Evolutionary conservation across 2,329 filamentous ascomycete species (phyloP), one percentile per base, ranked within the genome.

Genomic region (Cladophialophora chaetospira): DNA sequence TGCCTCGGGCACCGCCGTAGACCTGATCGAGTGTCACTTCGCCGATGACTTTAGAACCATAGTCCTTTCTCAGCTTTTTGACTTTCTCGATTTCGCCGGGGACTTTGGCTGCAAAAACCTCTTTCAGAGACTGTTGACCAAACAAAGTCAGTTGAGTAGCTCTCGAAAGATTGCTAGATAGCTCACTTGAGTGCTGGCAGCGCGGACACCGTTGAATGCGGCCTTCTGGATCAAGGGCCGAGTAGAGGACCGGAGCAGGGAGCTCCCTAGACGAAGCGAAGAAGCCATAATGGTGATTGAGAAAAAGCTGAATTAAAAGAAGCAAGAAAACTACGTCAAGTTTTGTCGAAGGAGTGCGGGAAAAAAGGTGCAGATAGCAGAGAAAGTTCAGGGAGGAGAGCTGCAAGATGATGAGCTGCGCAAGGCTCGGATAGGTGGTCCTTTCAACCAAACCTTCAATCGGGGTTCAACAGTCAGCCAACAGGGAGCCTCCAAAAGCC

Each of bases 21-120:
- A 96, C 94, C 82, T 99, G 94, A 83, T 97, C 94, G 67, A 99
- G 89, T 62, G 94, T 99, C 75, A 99, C 91, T 85, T 97, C 91
- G 77, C 94, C 93, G 68, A 99, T 75, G 71, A 97, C 90, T 82
- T 93, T 97, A 83, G 83, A 89, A 38, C 94, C 94, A 77, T 95
- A 86, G 74, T 96, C 93, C 81, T 97, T 97, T 77, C 91, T 86
- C 72, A 99, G 87, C 77, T 91, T 87, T 90, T 99, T 99, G 83
- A 99, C 91, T 86, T 97, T 90, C 81, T 99, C 94, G 73, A 97
- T 88, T 86, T 97, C 95, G 76, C 87, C 91, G 69, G 94, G 94
- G 63, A 99, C 83, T 72, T 93, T 88, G 77, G 94, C 92, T 74
- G 93, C 93, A 77, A 99, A 97, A 74, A 91, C 93, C 77, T 99